Conservation (phyloP, 139 green algal species). For the Tetradesmus obliquus region DNA sequence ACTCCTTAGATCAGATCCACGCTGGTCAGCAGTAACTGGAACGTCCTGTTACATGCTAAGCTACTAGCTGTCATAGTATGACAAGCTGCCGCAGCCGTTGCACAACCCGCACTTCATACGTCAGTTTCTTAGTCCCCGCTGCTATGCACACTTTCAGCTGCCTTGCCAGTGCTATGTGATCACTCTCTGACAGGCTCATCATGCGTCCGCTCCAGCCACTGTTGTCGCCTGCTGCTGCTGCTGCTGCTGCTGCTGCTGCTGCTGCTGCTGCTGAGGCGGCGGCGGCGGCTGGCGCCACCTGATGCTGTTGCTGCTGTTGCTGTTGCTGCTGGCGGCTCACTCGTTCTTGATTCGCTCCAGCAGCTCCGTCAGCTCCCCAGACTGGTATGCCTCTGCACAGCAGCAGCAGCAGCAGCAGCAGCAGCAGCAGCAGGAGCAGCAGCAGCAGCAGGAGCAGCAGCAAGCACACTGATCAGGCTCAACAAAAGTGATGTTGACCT, state of each 20-base stretch:
- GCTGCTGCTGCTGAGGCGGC: background rate
- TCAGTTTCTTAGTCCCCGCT: too few relatives aligned
- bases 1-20: too few relatives aligned
- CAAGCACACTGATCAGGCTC: background rate
- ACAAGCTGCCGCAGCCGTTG: too few relatives aligned
- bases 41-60: too few relatives aligned
- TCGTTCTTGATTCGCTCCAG: conserved; percentile 71
- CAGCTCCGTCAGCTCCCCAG: conserved; percentile 80
- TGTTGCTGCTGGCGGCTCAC: background rate
- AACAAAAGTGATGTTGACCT: background rate
- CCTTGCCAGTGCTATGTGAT: too few relatives aligned
- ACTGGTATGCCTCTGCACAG: conserved; percentile 79
- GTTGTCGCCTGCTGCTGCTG: background rate
- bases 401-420: background rate
- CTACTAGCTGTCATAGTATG: too few relatives aligned
- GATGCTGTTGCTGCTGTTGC: background rate
- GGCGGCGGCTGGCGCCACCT: too few relatives aligned
- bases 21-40: too few relatives aligned
- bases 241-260: background rate
- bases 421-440: background rate
- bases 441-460: background rate
- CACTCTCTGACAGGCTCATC: too few relatives aligned
- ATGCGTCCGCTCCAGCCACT: too few relatives aligned
- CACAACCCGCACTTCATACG: too few relatives aligned
- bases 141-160: too few relatives aligned